Evolutionary conservation across 2,329 filamentous ascomycete genomes (phyloP).

Genomic region (Blumeriella jaapii): DNA sequence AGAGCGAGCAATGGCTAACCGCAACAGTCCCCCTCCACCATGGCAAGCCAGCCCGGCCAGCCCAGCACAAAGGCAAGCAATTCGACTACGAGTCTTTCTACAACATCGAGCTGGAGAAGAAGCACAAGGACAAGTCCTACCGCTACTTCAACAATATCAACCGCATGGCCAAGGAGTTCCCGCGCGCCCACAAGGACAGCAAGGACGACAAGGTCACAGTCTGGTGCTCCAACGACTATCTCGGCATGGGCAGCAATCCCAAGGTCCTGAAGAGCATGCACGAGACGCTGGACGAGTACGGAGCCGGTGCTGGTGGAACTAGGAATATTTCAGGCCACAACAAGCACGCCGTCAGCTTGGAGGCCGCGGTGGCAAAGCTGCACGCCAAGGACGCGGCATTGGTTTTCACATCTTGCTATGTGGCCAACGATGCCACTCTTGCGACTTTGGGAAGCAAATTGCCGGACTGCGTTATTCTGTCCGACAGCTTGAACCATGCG

Average conservation of each 20-base stretch:
- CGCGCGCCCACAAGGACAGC: slow-evolving; percentile 79
- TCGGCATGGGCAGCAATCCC: slow-evolving; percentile 91
- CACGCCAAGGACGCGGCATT: slow-evolving; percentile 87
- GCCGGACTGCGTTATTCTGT: slow-evolving; percentile 94
- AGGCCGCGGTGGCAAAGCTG: slow-evolving; percentile 71
- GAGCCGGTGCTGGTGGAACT: slow-evolving; percentile 88
- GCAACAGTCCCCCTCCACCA: slow-evolving; percentile 19
- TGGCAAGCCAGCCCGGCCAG: slow-evolving; percentile 14
- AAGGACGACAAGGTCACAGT: slow-evolving; percentile 83
- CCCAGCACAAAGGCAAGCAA: slow-evolving; percentile 34
- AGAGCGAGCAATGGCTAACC: slow-evolving; percentile 13
- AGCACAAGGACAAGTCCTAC: slow-evolving; percentile 99
- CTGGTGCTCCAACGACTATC: slow-evolving; percentile 98
- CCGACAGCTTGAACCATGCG: slow-evolving; percentile 92
- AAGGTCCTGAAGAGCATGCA: slow-evolving; percentile 88
- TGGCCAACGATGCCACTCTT: slow-evolving; percentile 93
- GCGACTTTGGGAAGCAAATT: slow-evolving; percentile 95
- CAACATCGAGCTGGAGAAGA: slow-evolving; percentile 81
- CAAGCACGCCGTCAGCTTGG: slow-evolving; percentile 77
- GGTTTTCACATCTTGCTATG: slow-evolving; percentile 96
- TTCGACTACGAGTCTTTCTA: slow-evolving; percentile 95
- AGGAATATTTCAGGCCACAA: slow-evolving; percentile 98
- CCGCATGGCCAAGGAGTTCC: slow-evolving; percentile 89
- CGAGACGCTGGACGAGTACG: slow-evolving; percentile 85
- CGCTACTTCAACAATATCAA: slow-evolving; percentile 99